phyloP scores from a whole-genome alignment of 768 basidiomycete genomes.

The Bullera alba region DNA sequence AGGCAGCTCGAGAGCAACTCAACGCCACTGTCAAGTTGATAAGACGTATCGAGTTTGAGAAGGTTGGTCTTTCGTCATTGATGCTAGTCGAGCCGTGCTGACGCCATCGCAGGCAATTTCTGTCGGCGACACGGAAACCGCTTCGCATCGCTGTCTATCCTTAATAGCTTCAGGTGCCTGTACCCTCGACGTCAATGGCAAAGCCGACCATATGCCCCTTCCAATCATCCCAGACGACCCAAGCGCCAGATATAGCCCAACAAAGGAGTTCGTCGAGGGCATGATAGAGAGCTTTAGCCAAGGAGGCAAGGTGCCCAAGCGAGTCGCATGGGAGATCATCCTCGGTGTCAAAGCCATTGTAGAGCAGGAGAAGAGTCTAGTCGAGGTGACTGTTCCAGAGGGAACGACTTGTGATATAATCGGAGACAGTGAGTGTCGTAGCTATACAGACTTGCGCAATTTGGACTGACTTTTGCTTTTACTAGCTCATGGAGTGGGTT shows the following conservation, averaged over 20 bases:
- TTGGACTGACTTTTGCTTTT: background rate
- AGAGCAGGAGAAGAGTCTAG: slow-evolving; percentile 69
- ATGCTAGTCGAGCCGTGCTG: background rate
- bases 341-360: slow-evolving; percentile 75
- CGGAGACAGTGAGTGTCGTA: slow-evolving; percentile 59
- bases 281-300: slow-evolving; percentile 92
- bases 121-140: slow-evolving; percentile 75
- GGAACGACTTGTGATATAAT: slow-evolving; percentile 85
- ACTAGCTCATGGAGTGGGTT: slow-evolving; percentile 50
- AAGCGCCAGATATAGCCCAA: slow-evolving; percentile 55
- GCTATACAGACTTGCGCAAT: background rate
- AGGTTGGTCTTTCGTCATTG: slow-evolving; percentile 49
- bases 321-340: slow-evolving; percentile 93
- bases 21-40: slow-evolving; percentile 85
- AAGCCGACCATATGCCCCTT: slow-evolving; percentile 49
- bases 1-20: slow-evolving; percentile 68
- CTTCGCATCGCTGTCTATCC: slow-evolving; percentile 66
- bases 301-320: slow-evolving; percentile 80
- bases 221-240: slow-evolving; percentile 62
- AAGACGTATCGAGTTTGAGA: slow-evolving; percentile 83
- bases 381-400: slow-evolving; percentile 65
- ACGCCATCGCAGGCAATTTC: slow-evolving; percentile 60
- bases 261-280: slow-evolving; percentile 65
- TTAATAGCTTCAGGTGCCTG: slow-evolving; percentile 77
- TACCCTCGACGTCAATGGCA: slow-evolving; percentile 64